Percentiles rank a stretch among this genome's conserved stretches.
phyloP scores from a whole-genome alignment of 805 yeast species.

The Yarrowia osloensis region DNA sequence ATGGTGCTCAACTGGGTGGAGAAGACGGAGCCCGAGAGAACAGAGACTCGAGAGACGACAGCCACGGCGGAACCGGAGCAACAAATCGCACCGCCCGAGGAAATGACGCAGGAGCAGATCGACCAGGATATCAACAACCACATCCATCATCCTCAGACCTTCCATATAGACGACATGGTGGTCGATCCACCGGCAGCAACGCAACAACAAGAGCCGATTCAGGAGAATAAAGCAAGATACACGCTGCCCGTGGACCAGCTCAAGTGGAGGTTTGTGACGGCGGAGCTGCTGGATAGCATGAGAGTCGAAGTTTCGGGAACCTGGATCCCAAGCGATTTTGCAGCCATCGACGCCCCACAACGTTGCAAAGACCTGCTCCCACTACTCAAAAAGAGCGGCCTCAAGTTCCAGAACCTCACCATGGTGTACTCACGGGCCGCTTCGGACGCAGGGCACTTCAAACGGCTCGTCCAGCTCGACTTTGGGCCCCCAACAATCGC shows the following conservation, averaged over 20 bases:
- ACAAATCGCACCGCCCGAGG: background rate
- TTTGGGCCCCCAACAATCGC: background rate
- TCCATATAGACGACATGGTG: conserved; percentile 20
- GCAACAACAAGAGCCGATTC: background rate
- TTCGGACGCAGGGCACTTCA: background rate
- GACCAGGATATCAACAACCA: background rate
- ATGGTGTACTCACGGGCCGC: background rate
- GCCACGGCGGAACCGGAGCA: background rate
- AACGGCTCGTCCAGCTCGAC: background rate
- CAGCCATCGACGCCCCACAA: background rate
- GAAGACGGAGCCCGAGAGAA: background rate
- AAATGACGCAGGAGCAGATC: background rate
- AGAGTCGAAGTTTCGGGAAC: background rate
- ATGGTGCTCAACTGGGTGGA: conserved; percentile 12
- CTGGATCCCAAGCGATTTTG: background rate
- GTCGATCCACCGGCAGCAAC: background rate
- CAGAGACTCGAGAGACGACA: background rate
- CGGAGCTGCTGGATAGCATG: background rate
- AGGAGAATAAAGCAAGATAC: background rate
- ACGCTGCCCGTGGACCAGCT: background rate
- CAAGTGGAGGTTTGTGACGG: conserved; percentile 2
- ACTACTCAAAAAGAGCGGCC: background rate
- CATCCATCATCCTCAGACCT: conserved; percentile 4
- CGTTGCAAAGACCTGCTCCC: background rate
- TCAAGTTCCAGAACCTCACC: background rate